phyloP scores from a whole-genome alignment of 176 grass and related monocot genomes.

The Calamus simplicifolius region DNA sequence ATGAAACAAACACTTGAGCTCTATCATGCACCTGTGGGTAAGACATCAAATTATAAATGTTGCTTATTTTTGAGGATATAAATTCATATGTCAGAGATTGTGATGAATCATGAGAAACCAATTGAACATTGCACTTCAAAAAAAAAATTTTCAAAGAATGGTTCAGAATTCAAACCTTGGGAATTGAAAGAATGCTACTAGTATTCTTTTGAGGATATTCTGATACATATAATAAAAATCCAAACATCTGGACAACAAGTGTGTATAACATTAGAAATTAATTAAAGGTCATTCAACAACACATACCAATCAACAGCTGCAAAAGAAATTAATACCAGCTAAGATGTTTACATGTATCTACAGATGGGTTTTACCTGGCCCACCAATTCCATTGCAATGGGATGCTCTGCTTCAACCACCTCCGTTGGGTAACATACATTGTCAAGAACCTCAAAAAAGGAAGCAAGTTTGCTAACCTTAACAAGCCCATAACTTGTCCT shows the following conservation, averaged over 20 bases:
- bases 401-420: constrained; percentile 56
- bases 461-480: constrained; percentile 48
- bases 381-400: constrained; percentile 72
- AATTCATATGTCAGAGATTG: no score
- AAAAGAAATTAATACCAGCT: background rate
- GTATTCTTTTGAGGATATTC: constrained; percentile 45
- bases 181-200: constrained; percentile 56
- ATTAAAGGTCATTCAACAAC: background rate
- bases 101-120: no score
- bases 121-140: no score
- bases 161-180: constrained; percentile 38
- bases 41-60: background rate
- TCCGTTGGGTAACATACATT: constrained; percentile 40
- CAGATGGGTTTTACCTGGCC: constrained; percentile 40
- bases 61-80: no score
- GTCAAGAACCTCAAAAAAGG: constrained; percentile 60
- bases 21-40: constrained; percentile 82
- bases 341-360: background rate
- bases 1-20: constrained; percentile 89
- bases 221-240: constrained; percentile 74
- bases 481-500: constrained; percentile 66
- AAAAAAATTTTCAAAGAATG: no score
- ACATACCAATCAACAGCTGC: background rate
- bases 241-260: constrained; percentile 78
- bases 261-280: constrained; percentile 14